Percentiles rank a stretch among this genome's conserved stretches.
Evolutionary conservation across 2,329 filamentous ascomycete genomes (phyloP).

Genomic region (Trichoderma koningii): DNA sequence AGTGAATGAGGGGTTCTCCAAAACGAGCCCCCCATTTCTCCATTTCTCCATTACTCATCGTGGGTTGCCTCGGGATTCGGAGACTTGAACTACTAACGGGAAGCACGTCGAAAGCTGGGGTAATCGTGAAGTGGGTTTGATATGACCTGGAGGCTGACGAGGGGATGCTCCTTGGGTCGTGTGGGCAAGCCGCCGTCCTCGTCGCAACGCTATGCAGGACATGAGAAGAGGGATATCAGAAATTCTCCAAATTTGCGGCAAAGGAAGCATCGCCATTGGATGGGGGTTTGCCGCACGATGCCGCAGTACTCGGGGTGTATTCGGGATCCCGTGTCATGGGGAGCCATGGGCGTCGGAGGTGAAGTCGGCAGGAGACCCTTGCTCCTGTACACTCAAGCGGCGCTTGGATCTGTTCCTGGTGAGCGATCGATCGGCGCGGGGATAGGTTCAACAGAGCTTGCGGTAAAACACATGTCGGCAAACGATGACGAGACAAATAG

Average conservation of each 20-base stretch:
- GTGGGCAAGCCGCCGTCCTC: constrained; percentile 4
- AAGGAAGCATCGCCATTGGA: constrained; percentile 10
- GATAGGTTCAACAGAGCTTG: neutral
- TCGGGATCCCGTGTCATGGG: neutral
- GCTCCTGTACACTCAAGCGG: neutral
- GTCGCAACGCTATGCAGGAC: constrained; percentile 8
- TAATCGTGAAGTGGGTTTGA: neutral
- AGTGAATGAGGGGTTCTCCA: constrained; percentile 14
- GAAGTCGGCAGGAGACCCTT: neutral
- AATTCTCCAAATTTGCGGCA: constrained; percentile 2
- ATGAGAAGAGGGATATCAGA: neutral
- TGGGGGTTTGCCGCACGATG: constrained; percentile 14
- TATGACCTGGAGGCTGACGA: neutral
- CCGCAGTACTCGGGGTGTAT: constrained; percentile 14
- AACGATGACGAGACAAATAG: neutral
- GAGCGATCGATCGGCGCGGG: neutral
- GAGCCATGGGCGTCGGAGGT: neutral
- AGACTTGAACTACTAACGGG: neutral
- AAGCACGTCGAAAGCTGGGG: constrained; percentile 11
- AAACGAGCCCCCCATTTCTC: neutral
- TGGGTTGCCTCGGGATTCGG: constrained; percentile 20
- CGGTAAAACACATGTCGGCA: neutral
- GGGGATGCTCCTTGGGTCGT: neutral
- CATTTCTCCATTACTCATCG: constrained; percentile 8
- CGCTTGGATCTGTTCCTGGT: neutral